Base-by-base conservation (phyloP, 208 protist species). In the Trypanosoma vivax region DNA sequence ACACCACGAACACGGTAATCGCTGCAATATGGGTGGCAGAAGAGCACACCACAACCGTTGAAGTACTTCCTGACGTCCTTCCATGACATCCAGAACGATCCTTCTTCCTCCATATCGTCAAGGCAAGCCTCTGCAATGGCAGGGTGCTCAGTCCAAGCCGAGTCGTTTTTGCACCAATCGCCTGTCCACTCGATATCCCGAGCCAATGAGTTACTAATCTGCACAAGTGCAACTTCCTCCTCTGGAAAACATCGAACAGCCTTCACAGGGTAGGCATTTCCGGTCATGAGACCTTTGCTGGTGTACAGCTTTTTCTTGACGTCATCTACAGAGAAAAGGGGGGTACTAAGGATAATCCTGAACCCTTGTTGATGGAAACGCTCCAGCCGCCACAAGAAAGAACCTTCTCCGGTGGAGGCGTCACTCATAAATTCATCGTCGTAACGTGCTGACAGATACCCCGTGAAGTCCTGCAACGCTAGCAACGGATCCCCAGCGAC, bases 71-170 rank as follows among this genome's bases (percentile, higher is more conserved):
- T 56, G 16, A 79, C 72, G 50, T 84, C 80, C 4, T 23, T 35
- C 80, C 74, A 88, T 23, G 63, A 63, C 51, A 89, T 62, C 77
- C 77, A 92, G 33, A 88, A 72, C 46, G 62, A 53, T 51, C 77
- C 79, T 21, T 77, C 72, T n/a, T 56, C 34, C 23, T 18, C 19
- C 16, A 1, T 21, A 30, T 1, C 18, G 4, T 45, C 13, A 2
- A 30, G 37, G 46, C 54, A 69, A 1, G 23, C 39, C 13, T 69
- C 29, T 30, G 58, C 48, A 49, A 76, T 52, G 9, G 38, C 34
- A 24, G 68, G 68, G 24, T 70, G 24, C 2, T 49, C 19, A 14
- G 37, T 31, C 68, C 68, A 75, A 18, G 46, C 55, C 14, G 33
- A 11, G 33, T 56, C 41, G 0, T 39, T 18, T 25, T 46, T 29